Percentiles rank a stretch among this genome's conserved stretches.
phyloP scores from a whole-genome alignment of 306 rosid genomes.

The Glycyrrhiza uralensis region DNA sequence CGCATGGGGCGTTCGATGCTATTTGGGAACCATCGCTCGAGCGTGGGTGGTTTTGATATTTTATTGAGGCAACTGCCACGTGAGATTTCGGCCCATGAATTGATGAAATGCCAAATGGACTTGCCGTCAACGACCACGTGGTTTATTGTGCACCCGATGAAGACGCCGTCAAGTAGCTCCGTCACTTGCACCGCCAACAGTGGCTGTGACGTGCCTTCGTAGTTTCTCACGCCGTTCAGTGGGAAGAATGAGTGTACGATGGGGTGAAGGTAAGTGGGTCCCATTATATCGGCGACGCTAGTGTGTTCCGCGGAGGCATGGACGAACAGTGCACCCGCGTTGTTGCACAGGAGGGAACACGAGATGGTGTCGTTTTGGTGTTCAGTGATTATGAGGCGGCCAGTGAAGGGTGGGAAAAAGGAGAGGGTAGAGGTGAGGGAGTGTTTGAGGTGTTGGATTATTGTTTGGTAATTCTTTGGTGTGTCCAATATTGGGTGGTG shows the following conservation, averaged over 20 bases:
- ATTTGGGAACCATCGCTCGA: background rate
- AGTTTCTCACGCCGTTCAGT: slow-evolving; percentile 19
- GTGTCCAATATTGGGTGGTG: background rate
- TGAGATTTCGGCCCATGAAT: slow-evolving; percentile 41
- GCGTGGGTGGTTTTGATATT: background rate
- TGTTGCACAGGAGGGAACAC: slow-evolving; percentile 21
- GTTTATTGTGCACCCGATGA: slow-evolving; percentile 30
- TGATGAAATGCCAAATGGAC: slow-evolving; percentile 37
- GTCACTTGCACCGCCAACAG: background rate
- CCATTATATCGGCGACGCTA: slow-evolving; percentile 12
- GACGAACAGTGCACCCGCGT: slow-evolving; percentile 26
- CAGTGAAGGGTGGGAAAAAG: slow-evolving; percentile 32
- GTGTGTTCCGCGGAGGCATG: slow-evolving; percentile 5
- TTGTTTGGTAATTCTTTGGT: background rate
- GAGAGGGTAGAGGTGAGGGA: slow-evolving; percentile 24
- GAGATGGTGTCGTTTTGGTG: slow-evolving; percentile 6
- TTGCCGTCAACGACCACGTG: slow-evolving; percentile 35
- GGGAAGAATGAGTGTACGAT: slow-evolving; percentile 33
- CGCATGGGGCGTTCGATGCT: background rate
- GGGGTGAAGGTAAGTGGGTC: slow-evolving; percentile 5
- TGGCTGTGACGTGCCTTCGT: background rate
- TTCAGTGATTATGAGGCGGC: slow-evolving; percentile 6
- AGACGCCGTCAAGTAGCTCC: slow-evolving; percentile 36
- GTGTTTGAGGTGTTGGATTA: slow-evolving; percentile 23
- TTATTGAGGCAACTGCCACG: background rate